Conservation (phyloP, 140 eudicot genomes). For the Erigeron philadelphicus region DNA sequence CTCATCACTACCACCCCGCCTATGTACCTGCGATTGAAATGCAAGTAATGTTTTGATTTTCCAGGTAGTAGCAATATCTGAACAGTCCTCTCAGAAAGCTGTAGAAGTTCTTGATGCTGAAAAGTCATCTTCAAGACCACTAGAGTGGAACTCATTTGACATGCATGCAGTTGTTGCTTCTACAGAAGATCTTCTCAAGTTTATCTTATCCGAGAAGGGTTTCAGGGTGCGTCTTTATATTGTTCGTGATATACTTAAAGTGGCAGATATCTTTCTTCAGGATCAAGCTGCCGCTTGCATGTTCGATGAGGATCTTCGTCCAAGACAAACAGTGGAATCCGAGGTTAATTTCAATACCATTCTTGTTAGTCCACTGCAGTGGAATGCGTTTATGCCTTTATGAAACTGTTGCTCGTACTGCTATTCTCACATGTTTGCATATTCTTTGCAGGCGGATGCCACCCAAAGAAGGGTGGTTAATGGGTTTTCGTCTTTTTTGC, state of each 20-base stretch:
- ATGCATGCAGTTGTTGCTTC: slow-evolving; percentile 84
- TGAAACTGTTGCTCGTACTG: neutral
- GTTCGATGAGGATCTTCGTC: slow-evolving; percentile 30
- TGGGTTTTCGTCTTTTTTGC: slow-evolving; percentile 53
- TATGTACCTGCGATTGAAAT: neutral
- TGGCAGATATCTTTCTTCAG: slow-evolving; percentile 59
- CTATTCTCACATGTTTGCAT: slow-evolving; percentile 7
- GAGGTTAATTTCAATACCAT: slow-evolving; percentile 50
- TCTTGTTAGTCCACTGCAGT: neutral
- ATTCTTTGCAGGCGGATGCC: slow-evolving; percentile 41
- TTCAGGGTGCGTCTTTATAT: slow-evolving; percentile 76
- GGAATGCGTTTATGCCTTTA: neutral
- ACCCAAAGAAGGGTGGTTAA: slow-evolving; percentile 48
- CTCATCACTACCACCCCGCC: neutral
- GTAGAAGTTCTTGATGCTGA: slow-evolving; percentile 20
- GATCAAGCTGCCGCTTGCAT: slow-evolving; percentile 42
- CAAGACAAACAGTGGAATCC: slow-evolving; percentile 29
- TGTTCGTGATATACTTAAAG: slow-evolving; percentile 64
- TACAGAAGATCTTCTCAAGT: slow-evolving; percentile 76
- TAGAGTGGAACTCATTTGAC: slow-evolving; percentile 68
- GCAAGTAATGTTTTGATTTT: neutral
- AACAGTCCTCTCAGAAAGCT: slow-evolving; percentile 51
- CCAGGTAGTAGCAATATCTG: slow-evolving; percentile 84
- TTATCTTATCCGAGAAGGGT: slow-evolving; percentile 73
- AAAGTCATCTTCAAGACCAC: slow-evolving; percentile 39